These are phyloP conservation scores for Coffea humblotiana DNA, from an alignment of 305 asterid genomes.

Conservation along the genomic window DNA sequence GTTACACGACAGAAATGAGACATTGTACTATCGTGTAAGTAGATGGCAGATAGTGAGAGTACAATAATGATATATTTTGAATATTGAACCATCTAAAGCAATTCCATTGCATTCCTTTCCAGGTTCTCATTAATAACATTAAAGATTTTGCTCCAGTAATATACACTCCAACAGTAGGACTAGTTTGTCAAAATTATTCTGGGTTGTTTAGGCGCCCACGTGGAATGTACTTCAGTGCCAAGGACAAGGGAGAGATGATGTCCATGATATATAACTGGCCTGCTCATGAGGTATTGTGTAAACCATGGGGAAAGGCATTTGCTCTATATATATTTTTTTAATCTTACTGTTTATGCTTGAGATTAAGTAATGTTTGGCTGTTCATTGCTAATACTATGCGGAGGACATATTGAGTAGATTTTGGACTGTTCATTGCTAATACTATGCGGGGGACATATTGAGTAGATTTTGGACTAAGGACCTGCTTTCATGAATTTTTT, in stretches of 20 bases:
- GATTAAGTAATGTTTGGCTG: neutral
- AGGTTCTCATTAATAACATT: constrained; percentile 95
- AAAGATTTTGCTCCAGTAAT: constrained; percentile 87
- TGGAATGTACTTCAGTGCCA: constrained; percentile 99
- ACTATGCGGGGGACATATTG: neutral
- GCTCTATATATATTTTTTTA: neutral
- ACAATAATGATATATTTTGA: constrained; percentile 10
- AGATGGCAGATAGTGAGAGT: constrained; percentile 21
- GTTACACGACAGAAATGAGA: constrained; percentile 97
- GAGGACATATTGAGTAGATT: neutral
- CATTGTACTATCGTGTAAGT: constrained; percentile 92
- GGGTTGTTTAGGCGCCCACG: constrained; percentile 98
- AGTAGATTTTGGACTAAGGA: neutral
- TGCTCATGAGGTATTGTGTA: constrained; percentile 57
- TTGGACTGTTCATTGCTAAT: neutral
- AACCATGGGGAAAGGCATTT: constrained; percentile 5
- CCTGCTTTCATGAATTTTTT: neutral
- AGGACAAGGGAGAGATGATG: constrained; percentile 99
- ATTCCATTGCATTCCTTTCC: constrained; percentile 27
- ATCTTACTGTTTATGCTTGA: constrained; percentile 14
- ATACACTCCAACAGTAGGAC: constrained; percentile 97
- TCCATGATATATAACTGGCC: constrained; percentile 99
- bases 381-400: neutral
- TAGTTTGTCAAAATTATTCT: constrained; percentile 97
- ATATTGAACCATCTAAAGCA: constrained; percentile 9